Conservation (phyloP, 164 flowering plant genomes). For the Vitis cinerea region DNA sequence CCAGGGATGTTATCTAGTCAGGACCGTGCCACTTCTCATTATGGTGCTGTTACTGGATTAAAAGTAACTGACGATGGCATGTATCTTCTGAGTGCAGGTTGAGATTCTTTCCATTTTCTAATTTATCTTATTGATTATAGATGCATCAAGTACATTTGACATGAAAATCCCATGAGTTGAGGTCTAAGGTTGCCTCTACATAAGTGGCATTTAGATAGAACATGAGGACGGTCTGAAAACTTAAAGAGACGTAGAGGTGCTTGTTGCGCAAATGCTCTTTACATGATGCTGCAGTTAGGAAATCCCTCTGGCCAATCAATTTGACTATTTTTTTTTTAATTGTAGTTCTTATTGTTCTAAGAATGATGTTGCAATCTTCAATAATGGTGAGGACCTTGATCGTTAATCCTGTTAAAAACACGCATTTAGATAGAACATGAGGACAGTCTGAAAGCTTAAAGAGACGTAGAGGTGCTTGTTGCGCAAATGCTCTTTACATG, state of each 20-base stretch:
- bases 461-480: not conserved
- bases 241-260: not conserved
- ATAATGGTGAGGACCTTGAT: too few species aligned
- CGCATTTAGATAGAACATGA: not conserved
- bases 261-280: not conserved
- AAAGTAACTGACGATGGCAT: constrained; percentile 84
- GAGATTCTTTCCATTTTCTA: constrained; percentile 3
- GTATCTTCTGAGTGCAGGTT: constrained; percentile 96
- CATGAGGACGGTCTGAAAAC: not conserved
- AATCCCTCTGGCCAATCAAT: not conserved
- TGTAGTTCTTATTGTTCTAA: too few species aligned
- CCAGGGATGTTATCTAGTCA: constrained; percentile 87
- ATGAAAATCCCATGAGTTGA: not conserved
- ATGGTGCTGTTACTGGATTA: constrained; percentile 87
- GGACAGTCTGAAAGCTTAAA: not conserved
- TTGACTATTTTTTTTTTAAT: not conserved
- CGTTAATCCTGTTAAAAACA: too few species aligned
- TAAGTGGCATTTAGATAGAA: not conserved
- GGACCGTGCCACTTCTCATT: constrained; percentile 90
- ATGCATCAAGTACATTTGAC: not conserved
- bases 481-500: not conserved
- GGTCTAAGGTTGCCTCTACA: not conserved
- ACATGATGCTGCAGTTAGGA: not conserved
- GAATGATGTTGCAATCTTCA: too few species aligned
- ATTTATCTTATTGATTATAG: not conserved